Evolutionary conservation across 345 rosid species (phyloP), one percentile per base, ranked within the genome.

Genomic region (Dovyalis caffra): DNA sequence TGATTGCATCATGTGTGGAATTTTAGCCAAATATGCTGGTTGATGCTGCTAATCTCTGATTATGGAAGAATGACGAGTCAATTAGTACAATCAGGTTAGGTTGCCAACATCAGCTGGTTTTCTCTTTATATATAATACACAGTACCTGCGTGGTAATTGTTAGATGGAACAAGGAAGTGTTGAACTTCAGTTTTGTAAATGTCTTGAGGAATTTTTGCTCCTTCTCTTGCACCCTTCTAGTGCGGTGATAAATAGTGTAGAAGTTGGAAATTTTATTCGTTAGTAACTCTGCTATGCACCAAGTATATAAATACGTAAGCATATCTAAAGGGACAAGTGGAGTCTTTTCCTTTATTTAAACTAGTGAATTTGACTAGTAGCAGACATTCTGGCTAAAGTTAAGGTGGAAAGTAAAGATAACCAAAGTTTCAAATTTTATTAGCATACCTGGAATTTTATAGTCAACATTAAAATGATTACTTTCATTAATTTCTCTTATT

Each of bases 401-500:
- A 14, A 35, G 33, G 40, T 9, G 37, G 7, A 16, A 53, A 25
- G 40, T 32, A 51, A 51, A 16, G 49, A 25, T 4, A 9, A n/a
- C n/a, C 45, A 8, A 20, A 37, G 16, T 11, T 20, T 72, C 11
- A 66, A 29, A 6, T 56, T 35, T 58, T 64, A 56, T 68, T 76
- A 66, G 25, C 8, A 68, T 33, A 35, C 74, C 51, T 31, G 4
- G 18, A 43, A 34, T 71, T 77, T 32, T 57, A 23, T 70, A 23
- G 34, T 71, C 72, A 38, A 74, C 29, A 69, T 9, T 58, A 35
- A 66, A 71, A 68, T 71, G 58, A 75, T 73, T 79, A 77, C 84
- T 76, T 66, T 34, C 40, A 68, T 57, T 64, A 78, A 69, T 69
- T 60, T 29, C 72, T 68, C 18, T 64, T 65, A 31, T 64, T 66